Base-by-base conservation (phyloP, 805 yeast genomes). In the Blastobotrys robertii region DNA sequence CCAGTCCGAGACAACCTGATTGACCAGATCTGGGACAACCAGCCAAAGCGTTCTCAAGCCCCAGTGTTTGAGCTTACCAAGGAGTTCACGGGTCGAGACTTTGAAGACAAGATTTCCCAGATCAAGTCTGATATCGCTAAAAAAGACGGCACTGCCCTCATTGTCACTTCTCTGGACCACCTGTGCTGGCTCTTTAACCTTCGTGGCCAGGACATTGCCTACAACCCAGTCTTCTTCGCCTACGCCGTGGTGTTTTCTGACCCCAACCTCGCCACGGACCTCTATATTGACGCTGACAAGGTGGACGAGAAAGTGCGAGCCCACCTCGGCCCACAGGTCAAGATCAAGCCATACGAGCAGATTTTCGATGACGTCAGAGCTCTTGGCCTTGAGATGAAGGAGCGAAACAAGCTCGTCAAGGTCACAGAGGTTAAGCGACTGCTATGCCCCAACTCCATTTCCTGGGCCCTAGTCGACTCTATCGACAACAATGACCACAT, bases 171-270 rank as follows among this genome's bases (percentile, higher is more conserved):
- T 1, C 63, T 88, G 41, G 97, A 90, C 64, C 95, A 88, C 52
- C 76, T 87, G 48, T 92, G 95, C 6, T 88, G 96, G 96, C 64
- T 87, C 35, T 73, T 87, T 57, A 90, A 90, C 57, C 64, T 90
- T 44, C 76, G 98, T 50, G 84, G 88, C 4, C 74, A 72, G 15
- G 97, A 90, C 59, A 80, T 90, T 45, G 80, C 79, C 3, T 90
- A 73, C 58, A 81, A 81, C 55, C 97, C 97, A 0, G 90, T 87
- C 1, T 92, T 90, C 59, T 86, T 78, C 62, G 69, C 88, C 7
- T 83, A 79, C 53, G 66, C 76, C 1, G 60, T 80, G 8, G 67
- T 80, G 28, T 64, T 73, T 12, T 65, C 56, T 9, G 13, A 34
- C 15, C 16, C 35, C 13, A 64, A 64, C 2, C 51, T 55, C 2